Evolutionary conservation across 2,329 filamentous ascomycete genomes (phyloP), one percentile per base, ranked within the genome.

Genomic region (Teratosphaeria zuluensis): DNA sequence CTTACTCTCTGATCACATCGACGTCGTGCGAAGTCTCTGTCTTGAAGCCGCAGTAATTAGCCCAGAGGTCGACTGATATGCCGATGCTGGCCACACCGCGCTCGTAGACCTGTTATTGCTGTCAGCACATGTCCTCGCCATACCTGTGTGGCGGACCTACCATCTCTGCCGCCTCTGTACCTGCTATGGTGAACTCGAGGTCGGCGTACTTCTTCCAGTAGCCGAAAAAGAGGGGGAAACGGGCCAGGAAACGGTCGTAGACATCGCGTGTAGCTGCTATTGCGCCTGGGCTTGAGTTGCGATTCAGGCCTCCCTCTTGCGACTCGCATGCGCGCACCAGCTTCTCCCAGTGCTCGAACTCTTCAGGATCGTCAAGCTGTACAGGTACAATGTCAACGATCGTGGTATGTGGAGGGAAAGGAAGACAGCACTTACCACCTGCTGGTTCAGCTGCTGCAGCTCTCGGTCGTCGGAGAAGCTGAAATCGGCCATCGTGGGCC

Each of bases 201-300:
- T 97, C 92, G 70, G 94, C 94, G 81, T 97, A 99, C 74, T 96
- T 97, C 79, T 97, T 97, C 94, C 94, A 99, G 78, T 97, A 99
- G 56, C 92, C 94, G 69, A 97, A 99, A 46, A 97, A 84, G 11
- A 97, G 82, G 2, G 94, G 94, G 65, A 96, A 99, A 71, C 96
- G 96, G 61, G 89, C 84, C 24, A 99, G 86, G 71, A 99, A 95
- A 54, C 88, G 85, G 73, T 99, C 92, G 78, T 95, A 97, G 62
- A 89, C 84, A 73, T 89, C 85, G 74, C 94, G 88, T 58, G 91
- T 87, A 11, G 90, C 87, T 21, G 90, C 86, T 67, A 99, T 91
- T 31, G 94, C 90, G 70, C 95, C 89, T 0, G 94, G 92, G 72
- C 89, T 96, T 51, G 94, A 97, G 76, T 99, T 99, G 67, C 94